Evolutionary conservation across 441 rosid species (phyloP).

Genomic region (Populus hybrid): DNA sequence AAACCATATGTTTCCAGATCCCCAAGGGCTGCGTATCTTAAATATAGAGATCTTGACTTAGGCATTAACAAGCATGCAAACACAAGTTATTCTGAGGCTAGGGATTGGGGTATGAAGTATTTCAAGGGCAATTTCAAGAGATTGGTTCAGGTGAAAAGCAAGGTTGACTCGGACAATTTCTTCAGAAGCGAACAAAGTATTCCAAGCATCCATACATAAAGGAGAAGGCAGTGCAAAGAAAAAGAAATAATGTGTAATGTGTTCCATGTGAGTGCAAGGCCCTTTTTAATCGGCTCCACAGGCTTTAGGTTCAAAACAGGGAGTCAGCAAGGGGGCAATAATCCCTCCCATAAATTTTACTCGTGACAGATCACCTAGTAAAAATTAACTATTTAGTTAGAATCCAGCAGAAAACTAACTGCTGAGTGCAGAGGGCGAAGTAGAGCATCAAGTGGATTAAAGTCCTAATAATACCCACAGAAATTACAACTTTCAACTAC

Average conservation of each 20-base stretch:
- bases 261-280: not conserved
- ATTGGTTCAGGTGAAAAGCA: slow-evolving; percentile 52
- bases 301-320: not conserved
- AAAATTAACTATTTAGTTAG: not conserved
- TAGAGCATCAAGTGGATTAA: not conserved
- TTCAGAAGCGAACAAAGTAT: slow-evolving; percentile 63
- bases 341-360: not conserved
- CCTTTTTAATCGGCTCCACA: not conserved
- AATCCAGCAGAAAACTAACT: not conserved
- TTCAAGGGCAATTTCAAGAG: slow-evolving; percentile 37
- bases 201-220: slow-evolving; percentile 27
- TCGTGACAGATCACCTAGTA: not conserved
- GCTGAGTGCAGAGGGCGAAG: not conserved
- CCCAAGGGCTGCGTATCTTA: slow-evolving; percentile 60
- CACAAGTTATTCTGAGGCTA: slow-evolving; percentile 25
- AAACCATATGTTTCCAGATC: slow-evolving; percentile 50
- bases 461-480: not conserved
- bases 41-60: slow-evolving; percentile 60
- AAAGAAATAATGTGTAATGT: too few relatives aligned
- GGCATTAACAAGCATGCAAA: slow-evolving; percentile 38
- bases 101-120: slow-evolving; percentile 45
- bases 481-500: not conserved
- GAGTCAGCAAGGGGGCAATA: not conserved
- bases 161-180: slow-evolving; percentile 57
- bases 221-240: not conserved